Evolutionary conservation across 2,329 filamentous ascomycete species (phyloP).

Genomic region (Zopfia rhizophila): DNA sequence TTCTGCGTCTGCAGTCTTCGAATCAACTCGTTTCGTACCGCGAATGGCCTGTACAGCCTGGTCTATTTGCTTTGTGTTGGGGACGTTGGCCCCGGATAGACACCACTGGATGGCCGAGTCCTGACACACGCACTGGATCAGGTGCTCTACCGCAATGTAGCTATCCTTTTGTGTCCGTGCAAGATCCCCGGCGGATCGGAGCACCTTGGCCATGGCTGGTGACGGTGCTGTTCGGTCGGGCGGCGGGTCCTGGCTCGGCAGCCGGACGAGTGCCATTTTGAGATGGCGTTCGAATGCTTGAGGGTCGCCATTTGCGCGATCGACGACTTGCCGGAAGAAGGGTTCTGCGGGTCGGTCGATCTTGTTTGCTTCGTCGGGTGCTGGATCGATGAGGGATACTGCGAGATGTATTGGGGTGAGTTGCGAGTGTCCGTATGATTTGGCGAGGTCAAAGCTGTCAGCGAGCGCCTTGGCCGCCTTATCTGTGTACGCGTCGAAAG

Average conservation of each 20-base stretch:
- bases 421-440: constrained; percentile 91
- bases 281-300: constrained; percentile 88
- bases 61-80: constrained; percentile 89
- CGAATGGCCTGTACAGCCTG: constrained; percentile 91
- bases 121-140: constrained; percentile 86
- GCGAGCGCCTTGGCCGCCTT: constrained; percentile 88
- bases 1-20: constrained; percentile 93
- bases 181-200: constrained; percentile 85
- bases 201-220: constrained; percentile 81
- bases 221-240: constrained; percentile 88
- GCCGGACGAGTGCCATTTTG: constrained; percentile 89
- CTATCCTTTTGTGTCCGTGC: constrained; percentile 98
- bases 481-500: constrained; percentile 92
- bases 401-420: constrained; percentile 91
- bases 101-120: constrained; percentile 78
- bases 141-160: constrained; percentile 92
- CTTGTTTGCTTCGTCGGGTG: constrained; percentile 76
- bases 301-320: constrained; percentile 91
- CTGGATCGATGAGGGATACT: constrained; percentile 80
- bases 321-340: constrained; percentile 94
- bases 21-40: constrained; percentile 92
- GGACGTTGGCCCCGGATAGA: constrained; percentile 87
- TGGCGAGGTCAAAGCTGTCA: constrained; percentile 86
- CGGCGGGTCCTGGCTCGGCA: constrained; percentile 94
- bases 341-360: constrained; percentile 70